phyloP scores from a whole-genome alignment of 2,329 filamentous ascomycete genomes.

The Cyphellophora attinorum region DNA sequence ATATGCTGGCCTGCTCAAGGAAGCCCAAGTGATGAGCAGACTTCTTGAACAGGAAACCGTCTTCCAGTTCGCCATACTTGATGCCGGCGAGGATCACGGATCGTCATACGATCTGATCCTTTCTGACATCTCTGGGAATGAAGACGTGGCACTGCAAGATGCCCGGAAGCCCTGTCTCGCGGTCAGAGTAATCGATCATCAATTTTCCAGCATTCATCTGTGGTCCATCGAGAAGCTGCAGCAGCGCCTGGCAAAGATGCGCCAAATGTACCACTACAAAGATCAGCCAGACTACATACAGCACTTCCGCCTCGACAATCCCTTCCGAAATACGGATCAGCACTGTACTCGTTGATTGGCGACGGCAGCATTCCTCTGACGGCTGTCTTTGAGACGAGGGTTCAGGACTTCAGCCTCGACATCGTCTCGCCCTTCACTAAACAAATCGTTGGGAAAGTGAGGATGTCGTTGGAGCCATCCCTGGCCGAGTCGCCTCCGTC shows the following conservation, averaged over 20 bases:
- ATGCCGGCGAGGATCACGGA: conserved; percentile 75
- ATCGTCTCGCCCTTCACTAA: conserved; percentile 87
- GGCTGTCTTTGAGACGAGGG: conserved; percentile 86
- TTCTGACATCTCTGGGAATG: conserved; percentile 79
- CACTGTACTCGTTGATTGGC: conserved; percentile 82
- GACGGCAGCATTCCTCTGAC: conserved; percentile 87
- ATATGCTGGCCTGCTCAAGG: conserved; percentile 78
- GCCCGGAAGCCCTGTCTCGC: conserved; percentile 83
- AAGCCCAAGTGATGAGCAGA: conserved; percentile 96
- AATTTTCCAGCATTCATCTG: conserved; percentile 72
- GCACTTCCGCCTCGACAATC: conserved; percentile 85
- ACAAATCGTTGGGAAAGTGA: conserved; percentile 81
- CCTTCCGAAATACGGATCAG: conserved; percentile 84
- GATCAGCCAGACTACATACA: conserved; percentile 91
- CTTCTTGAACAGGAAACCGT: conserved; percentile 86
- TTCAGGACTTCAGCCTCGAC: conserved; percentile 88
- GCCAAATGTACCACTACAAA: conserved; percentile 93
- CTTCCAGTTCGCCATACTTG: conserved; percentile 90
- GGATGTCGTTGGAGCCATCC: conserved; percentile 84
- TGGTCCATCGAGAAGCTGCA: conserved; percentile 94
- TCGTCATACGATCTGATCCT: conserved; percentile 96
- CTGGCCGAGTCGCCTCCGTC: conserved; percentile 85
- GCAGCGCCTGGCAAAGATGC: conserved; percentile 80
- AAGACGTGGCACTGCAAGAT: conserved; percentile 71
- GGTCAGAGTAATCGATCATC: conserved; percentile 84